A percentile compares a stretch with the other conserved stretches of the same genome.
Evolutionary conservation across 352 stramenopile species (phyloP).

Genomic region (Globisporangium ultimum): DNA sequence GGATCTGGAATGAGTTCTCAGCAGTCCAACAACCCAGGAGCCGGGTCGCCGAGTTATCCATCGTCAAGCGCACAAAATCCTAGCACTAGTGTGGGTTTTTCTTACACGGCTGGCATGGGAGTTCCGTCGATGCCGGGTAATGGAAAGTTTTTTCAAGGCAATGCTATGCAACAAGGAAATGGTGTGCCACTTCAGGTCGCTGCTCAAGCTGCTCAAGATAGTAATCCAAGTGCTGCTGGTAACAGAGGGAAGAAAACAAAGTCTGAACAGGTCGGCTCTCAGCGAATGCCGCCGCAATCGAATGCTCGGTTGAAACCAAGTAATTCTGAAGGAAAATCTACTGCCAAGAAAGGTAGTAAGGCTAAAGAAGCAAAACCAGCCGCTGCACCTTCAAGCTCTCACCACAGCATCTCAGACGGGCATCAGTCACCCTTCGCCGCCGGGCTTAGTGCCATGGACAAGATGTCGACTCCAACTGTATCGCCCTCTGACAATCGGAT

Average conservation of each 20-base stretch:
- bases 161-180: not conserved
- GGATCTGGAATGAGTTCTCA: conserved; percentile 17
- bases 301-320: conserved; percentile 6
- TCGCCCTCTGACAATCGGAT: conserved; percentile 13
- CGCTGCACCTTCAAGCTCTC: conserved; percentile 6
- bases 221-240: not conserved
- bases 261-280: conserved; percentile 1
- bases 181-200: not conserved
- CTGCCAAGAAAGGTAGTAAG: conserved; percentile 11
- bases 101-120: not conserved
- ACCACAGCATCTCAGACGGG: conserved; percentile 10
- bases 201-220: not conserved
- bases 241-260: conserved; percentile 13
- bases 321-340: conserved; percentile 2
- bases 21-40: conserved; percentile 7
- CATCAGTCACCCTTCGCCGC: conserved; percentile 13
- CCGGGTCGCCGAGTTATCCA: not conserved
- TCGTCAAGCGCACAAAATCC: not conserved
- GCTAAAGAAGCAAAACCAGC: conserved; percentile 8
- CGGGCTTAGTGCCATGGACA: conserved; percentile 8
- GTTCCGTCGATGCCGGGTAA: not conserved
- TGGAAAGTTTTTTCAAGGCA: not conserved
- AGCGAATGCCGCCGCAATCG: conserved; percentile 10
- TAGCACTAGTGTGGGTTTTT: not conserved
- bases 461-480: conserved; percentile 17